A percentile compares a stretch with the other conserved stretches of the same genome.
Conservation (phyloP, 2,329 filamentous ascomycete species). For the Zalaria obscura region DNA sequence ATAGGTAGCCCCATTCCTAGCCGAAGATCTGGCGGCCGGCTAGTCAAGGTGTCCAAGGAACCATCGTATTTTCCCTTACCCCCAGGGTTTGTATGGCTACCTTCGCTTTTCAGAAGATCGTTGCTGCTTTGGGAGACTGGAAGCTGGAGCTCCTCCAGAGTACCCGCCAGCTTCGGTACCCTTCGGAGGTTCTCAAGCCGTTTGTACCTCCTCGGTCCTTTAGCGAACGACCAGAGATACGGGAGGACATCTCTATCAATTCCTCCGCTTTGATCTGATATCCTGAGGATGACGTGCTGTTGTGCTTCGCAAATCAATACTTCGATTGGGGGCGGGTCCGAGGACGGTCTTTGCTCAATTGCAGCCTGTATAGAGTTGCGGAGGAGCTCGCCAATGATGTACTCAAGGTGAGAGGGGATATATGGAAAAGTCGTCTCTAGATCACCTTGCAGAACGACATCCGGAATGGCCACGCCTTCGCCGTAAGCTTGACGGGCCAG, state of each 20-base stretch:
- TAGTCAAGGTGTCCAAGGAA: slow-evolving; percentile 68
- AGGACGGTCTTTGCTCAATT: slow-evolving; percentile 49
- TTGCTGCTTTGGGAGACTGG: background rate
- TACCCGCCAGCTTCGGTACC: slow-evolving; percentile 85
- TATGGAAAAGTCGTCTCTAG: slow-evolving; percentile 87
- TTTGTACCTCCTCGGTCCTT: slow-evolving; percentile 65
- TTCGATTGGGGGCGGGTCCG: slow-evolving; percentile 80
- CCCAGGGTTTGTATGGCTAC: slow-evolving; percentile 2
- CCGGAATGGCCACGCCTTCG: slow-evolving; percentile 55
- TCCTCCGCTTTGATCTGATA: slow-evolving; percentile 90
- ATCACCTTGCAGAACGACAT: slow-evolving; percentile 73
- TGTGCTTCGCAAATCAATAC: slow-evolving; percentile 88
- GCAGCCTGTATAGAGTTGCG: slow-evolving; percentile 91
- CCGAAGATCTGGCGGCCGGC: slow-evolving; percentile 69
- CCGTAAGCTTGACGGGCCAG: slow-evolving; percentile 66
- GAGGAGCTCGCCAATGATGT: slow-evolving; percentile 88
- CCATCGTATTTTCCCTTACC: slow-evolving; percentile 29
- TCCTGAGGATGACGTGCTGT: slow-evolving; percentile 89
- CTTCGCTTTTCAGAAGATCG: background rate
- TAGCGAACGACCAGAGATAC: slow-evolving; percentile 92
- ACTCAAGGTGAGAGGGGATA: slow-evolving; percentile 74
- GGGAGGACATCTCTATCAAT: slow-evolving; percentile 75
- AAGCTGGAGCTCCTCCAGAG: slow-evolving; percentile 67
- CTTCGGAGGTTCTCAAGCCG: slow-evolving; percentile 73
- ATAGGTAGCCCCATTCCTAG: slow-evolving; percentile 89